phyloP scores from a whole-genome alignment of 768 basidiomycete genomes.

The Macrolepiota dolichaula region DNA sequence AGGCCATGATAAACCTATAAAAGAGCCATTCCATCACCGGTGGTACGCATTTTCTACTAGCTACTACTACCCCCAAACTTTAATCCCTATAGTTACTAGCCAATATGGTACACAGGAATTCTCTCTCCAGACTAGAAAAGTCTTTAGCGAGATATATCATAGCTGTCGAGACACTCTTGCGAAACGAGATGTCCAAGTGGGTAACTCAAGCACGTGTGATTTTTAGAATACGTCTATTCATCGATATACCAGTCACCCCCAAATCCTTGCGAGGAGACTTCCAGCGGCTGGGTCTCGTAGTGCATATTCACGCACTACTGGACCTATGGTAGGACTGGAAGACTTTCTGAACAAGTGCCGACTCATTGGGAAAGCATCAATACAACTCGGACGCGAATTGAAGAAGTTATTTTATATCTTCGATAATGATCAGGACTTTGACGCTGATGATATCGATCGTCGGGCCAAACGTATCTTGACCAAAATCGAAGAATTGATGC shows the following conservation, averaged over 20 bases:
- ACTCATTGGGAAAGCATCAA: neutral
- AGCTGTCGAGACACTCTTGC: neutral
- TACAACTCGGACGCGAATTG: neutral
- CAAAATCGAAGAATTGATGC: neutral
- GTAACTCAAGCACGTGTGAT: neutral
- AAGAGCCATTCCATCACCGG: too few species aligned
- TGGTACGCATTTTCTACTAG: too few species aligned
- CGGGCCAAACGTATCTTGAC: neutral
- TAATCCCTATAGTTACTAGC: neutral
- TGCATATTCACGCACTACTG: too few species aligned
- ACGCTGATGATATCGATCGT: neutral
- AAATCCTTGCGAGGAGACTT: neutral
- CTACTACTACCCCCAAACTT: neutral
- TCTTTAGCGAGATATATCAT: neutral
- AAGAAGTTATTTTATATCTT: neutral
- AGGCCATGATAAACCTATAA: too few species aligned
- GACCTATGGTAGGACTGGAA: neutral
- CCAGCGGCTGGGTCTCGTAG: neutral
- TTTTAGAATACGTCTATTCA: neutral
- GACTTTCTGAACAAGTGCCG: neutral
- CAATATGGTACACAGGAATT: neutral
- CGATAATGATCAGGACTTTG: neutral
- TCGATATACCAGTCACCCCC: neutral
- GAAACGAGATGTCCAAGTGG: neutral
- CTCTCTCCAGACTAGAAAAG: neutral